Conservation (phyloP, 2,329 filamentous ascomycete species). For the Stagonosporopsis cucurbitacearum region DNA sequence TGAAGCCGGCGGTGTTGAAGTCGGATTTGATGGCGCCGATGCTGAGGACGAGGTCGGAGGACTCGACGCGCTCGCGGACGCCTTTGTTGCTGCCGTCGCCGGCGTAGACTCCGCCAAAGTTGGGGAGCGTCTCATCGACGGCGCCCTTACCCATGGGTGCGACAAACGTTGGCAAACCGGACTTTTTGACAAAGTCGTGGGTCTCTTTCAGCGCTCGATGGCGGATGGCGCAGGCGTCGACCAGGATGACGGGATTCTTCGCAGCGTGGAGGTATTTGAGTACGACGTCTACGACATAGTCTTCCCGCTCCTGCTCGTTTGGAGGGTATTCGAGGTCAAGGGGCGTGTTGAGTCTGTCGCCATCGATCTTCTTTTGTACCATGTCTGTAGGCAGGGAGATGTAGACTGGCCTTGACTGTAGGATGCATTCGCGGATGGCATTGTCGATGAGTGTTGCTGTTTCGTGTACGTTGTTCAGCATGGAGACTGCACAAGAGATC, state of each 20-base stretch:
- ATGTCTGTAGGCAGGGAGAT: conserved; percentile 84
- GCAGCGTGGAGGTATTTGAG: conserved; percentile 75
- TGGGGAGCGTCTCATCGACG: conserved; percentile 76
- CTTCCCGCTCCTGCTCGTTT: conserved; percentile 75
- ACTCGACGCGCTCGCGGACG: conserved; percentile 69
- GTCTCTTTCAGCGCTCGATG: conserved; percentile 77
- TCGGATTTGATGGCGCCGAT: conserved; percentile 76
- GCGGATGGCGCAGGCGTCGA: conserved; percentile 83
- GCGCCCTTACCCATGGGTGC: conserved; percentile 89
- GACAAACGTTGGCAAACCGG: conserved; percentile 81
- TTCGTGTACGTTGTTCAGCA: conserved; percentile 72
- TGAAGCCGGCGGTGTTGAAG: conserved; percentile 84
- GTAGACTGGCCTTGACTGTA: conserved; percentile 80
- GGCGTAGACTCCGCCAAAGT: conserved; percentile 83
- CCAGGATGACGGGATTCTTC: conserved; percentile 76
- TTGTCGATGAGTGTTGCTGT: conserved; percentile 80
- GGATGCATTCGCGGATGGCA: conserved; percentile 75
- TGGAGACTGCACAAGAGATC: conserved; percentile 74
- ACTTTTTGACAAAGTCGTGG: conserved; percentile 73
- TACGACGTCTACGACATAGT: conserved; percentile 82
- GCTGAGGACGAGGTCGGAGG: conserved; percentile 72
- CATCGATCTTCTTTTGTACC: conserved; percentile 77
- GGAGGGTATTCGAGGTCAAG: conserved; percentile 69
- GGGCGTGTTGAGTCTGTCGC: conserved; percentile 70
- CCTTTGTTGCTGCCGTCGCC: conserved; percentile 74